phyloP scores from a whole-genome alignment of 306 rosid genomes.

The Hippophae tibetana region DNA sequence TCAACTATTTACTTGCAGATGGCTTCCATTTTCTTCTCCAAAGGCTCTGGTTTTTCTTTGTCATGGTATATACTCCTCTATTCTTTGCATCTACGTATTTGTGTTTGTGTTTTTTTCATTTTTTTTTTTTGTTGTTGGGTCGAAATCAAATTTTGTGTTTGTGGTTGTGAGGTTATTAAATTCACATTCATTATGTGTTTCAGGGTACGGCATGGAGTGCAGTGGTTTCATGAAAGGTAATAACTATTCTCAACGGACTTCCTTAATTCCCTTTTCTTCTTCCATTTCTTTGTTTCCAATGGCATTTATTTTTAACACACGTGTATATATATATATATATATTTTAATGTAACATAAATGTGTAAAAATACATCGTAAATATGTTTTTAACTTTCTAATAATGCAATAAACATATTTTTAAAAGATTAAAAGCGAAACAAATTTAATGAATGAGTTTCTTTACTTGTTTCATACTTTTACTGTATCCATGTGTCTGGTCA shows the following conservation, averaged over 20 bases:
- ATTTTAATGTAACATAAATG: no score
- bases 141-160: not conserved
- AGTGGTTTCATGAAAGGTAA: constrained; percentile 91
- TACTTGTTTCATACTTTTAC: no score
- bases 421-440: no score
- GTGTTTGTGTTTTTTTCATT: not conserved
- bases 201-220: constrained; percentile 98
- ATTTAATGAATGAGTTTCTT: no score
- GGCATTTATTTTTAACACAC: no score
- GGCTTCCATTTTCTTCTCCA: constrained; percentile 64
- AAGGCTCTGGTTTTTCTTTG: constrained; percentile 79
- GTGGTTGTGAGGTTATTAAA: constrained; percentile 3
- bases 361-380: no score
- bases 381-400: no score
- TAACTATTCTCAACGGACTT: constrained; percentile 25
- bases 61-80: constrained; percentile 42
- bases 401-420: no score
- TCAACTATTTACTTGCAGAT: constrained; percentile 64
- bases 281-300: not conserved
- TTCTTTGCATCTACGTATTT: constrained; percentile 2
- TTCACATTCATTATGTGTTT: constrained; percentile 23
- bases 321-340: no score
- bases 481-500: no score
- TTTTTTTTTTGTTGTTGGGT: not conserved
- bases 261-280: not conserved